These are phyloP conservation scores for Globisporangium lucens DNA, from an alignment of 352 stramenopile species.

Conservation along the genomic window DNA sequence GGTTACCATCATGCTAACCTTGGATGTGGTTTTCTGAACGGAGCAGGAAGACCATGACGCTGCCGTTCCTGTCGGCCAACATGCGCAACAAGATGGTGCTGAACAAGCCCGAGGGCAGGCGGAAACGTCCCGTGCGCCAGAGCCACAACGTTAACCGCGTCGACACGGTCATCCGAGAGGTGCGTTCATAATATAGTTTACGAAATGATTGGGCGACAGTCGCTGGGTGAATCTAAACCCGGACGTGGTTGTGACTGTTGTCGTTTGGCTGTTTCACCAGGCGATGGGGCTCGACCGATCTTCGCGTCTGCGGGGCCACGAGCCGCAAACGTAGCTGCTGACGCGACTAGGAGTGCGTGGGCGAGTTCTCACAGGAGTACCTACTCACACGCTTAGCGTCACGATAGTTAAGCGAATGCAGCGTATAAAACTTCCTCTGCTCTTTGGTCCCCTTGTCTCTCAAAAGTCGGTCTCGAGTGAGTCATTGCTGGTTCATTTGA, in stretches of 20 bases:
- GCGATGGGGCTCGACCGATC: conserved; percentile 70
- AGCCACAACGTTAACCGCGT: conserved; percentile 43
- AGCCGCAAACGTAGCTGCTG: conserved; percentile 18
- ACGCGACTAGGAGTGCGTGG: neutral
- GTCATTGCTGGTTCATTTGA: too few species aligned
- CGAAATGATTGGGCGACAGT: neutral
- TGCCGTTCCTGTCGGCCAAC: conserved; percentile 65
- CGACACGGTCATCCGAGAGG: conserved; percentile 68
- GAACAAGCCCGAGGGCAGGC: conserved; percentile 68
- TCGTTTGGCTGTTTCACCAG: conserved; percentile 16
- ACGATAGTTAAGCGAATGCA: too few species aligned
- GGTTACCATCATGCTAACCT: neutral
- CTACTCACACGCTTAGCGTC: too few species aligned
- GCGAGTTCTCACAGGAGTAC: too few species aligned
- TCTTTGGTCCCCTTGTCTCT: too few species aligned
- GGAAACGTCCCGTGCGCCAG: conserved; percentile 46
- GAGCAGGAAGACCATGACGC: conserved; percentile 61
- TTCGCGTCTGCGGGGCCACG: conserved; percentile 35
- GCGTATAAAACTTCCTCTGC: too few species aligned
- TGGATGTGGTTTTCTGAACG: neutral
- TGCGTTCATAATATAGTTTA: conserved; percentile 8
- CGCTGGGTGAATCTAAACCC: neutral
- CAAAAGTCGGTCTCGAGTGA: too few species aligned
- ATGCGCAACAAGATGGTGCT: conserved; percentile 65
- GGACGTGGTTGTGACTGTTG: too few species aligned